Evolutionary conservation across 768 basidiomycete genomes (phyloP).

Genomic region (Serendipita indica): DNA sequence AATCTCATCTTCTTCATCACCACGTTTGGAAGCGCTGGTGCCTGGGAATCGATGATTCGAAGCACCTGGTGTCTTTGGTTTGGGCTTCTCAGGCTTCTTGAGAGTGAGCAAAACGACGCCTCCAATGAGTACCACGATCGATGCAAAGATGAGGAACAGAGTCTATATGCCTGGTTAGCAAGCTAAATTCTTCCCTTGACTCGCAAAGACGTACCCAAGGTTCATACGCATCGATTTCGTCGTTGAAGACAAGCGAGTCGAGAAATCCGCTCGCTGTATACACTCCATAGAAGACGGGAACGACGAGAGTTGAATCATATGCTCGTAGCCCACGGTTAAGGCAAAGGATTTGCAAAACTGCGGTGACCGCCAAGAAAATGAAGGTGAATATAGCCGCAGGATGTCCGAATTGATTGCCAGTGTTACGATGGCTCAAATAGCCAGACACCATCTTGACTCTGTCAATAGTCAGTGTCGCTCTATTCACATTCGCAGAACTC

Average conservation of each 20-base stretch:
- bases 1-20: slow-evolving; percentile 2
- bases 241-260: slow-evolving; percentile 41
- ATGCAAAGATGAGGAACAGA: slow-evolving; percentile 73
- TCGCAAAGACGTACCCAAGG: slow-evolving; percentile 42
- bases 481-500: slow-evolving; percentile 20
- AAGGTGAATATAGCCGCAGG: slow-evolving; percentile 61
- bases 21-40: not conserved
- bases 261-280: slow-evolving; percentile 70
- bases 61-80: slow-evolving; percentile 9
- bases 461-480: slow-evolving; percentile 10
- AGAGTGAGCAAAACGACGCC: slow-evolving; percentile 90
- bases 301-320: slow-evolving; percentile 82
- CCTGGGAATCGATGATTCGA: not conserved
- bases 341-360: slow-evolving; percentile 81
- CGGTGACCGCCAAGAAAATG: slow-evolving; percentile 44
- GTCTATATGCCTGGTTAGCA: slow-evolving; percentile 13
- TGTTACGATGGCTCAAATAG: slow-evolving; percentile 60
- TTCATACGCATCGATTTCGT: slow-evolving; percentile 72
- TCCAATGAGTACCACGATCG: slow-evolving; percentile 71
- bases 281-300: slow-evolving; percentile 88
- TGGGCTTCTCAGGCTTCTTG: slow-evolving; percentile 71
- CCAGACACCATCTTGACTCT: slow-evolving; percentile 74
- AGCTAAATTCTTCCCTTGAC: not conserved
- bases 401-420: slow-evolving; percentile 75
- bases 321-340: slow-evolving; percentile 80